Evolutionary conservation across 139 green algal species (phyloP).

Genomic region (Coelastrella sp.): DNA sequence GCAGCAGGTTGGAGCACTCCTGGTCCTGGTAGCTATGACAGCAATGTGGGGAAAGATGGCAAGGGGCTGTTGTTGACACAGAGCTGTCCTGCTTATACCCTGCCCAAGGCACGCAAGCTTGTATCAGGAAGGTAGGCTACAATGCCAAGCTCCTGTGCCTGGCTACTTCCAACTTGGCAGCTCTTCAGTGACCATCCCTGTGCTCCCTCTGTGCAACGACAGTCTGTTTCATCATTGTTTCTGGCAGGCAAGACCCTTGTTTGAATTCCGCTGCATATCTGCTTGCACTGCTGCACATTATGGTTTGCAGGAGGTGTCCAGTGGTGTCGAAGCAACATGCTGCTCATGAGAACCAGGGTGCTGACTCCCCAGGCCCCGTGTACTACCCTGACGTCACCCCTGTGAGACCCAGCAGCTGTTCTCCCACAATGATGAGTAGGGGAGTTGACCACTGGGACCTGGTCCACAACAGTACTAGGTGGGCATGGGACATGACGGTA

Average conservation of each 20-base stretch:
- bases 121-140: conserved; percentile 15
- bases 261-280: neutral
- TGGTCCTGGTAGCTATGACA: neutral
- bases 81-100: conserved; percentile 22
- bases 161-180: too few species aligned
- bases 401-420: neutral
- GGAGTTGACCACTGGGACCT: neutral
- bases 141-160: too few species aligned
- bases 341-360: conserved; percentile 1
- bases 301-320: neutral
- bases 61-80: conserved; percentile 12
- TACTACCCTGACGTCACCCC: neutral
- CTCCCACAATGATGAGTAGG: conserved; percentile 1
- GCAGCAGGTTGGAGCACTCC: neutral
- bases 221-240: too few species aligned
- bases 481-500: neutral
- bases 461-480: neutral
- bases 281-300: neutral
- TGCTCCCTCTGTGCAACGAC: too few species aligned
- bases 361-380: neutral
- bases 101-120: conserved; percentile 22
- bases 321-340: conserved; percentile 9
- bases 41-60: conserved; percentile 9
- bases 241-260: too few species aligned
- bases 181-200: too few species aligned